Evolutionary conservation across 305 asterid species (phyloP).

Genomic region (Rubia tinctorum): DNA sequence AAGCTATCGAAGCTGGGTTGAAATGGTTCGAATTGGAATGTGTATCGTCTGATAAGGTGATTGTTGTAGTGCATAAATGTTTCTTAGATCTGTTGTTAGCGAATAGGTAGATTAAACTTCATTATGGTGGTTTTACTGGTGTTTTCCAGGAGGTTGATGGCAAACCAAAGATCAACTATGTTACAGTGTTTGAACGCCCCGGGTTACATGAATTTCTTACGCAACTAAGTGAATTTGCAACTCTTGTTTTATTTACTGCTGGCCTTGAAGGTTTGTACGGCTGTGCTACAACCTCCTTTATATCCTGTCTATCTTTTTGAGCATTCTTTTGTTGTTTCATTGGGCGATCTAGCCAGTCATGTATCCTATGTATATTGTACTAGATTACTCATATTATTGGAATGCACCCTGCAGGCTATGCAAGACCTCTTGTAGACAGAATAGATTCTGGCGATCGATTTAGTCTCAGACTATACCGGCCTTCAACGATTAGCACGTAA

Average conservation of each 20-base stretch:
- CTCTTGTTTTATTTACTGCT: constrained; percentile 87
- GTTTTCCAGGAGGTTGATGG: too few species aligned
- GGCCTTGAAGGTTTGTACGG: constrained; percentile 49
- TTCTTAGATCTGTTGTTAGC: too few species aligned
- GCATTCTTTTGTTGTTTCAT: background rate
- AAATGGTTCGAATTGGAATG: too few species aligned
- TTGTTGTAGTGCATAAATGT: too few species aligned
- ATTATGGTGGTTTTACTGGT: too few species aligned
- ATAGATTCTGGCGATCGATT: constrained; percentile 69
- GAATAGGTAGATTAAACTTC: too few species aligned
- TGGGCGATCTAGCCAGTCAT: background rate
- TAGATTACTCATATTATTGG: background rate
- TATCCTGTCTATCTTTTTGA: background rate
- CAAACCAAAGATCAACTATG: constrained; percentile 82
- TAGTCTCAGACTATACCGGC: constrained; percentile 74
- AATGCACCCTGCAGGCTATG: constrained; percentile 56
- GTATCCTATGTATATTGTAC: background rate
- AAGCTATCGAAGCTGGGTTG: too few species aligned
- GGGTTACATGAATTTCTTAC: constrained; percentile 70
- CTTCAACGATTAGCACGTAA: constrained; percentile 86
- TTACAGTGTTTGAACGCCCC: constrained; percentile 95
- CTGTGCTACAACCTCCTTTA: constrained; percentile 9
- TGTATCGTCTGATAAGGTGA: too few species aligned
- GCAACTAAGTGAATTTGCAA: constrained; percentile 83
- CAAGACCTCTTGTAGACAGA: constrained; percentile 91